phyloP scores from a whole-genome alignment of 345 rosid genomes.

The Eucalyptus coolabah region DNA sequence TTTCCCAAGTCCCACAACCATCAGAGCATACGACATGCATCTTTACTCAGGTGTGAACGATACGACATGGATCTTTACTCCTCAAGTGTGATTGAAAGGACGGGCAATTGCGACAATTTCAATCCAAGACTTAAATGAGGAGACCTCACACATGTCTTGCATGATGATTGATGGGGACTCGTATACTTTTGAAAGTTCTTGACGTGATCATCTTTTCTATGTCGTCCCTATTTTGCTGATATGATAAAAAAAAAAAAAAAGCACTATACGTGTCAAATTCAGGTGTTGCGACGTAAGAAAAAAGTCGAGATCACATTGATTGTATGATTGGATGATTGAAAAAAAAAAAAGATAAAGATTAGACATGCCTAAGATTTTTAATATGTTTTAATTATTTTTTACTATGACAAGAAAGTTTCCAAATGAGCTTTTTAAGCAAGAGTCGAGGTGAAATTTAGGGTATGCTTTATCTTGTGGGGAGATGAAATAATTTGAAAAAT shows the following conservation, averaged over 20 bases:
- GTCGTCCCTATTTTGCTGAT: background rate
- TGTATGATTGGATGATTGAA: background rate
- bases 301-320: background rate
- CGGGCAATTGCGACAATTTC: background rate
- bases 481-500: background rate
- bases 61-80: too few relatives aligned
- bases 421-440: background rate
- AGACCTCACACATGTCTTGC: background rate
- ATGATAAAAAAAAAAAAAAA: background rate
- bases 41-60: background rate
- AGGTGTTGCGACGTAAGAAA: background rate
- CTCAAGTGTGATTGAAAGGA: background rate
- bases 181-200: background rate
- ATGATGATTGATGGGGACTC: background rate
- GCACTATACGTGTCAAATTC: background rate
- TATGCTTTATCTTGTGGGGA: background rate
- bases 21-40: background rate
- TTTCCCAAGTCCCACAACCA: background rate
- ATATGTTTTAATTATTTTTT: background rate
- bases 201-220: background rate
- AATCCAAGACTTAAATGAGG: background rate
- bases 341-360: background rate
- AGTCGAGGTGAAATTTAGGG: background rate
- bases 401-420: background rate
- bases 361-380: background rate